A percentile compares a stretch with the other conserved stretches of the same genome.
Evolutionary conservation across 2,329 filamentous ascomycete genomes (phyloP).

Genomic region (Fusarium pilosicola): DNA sequence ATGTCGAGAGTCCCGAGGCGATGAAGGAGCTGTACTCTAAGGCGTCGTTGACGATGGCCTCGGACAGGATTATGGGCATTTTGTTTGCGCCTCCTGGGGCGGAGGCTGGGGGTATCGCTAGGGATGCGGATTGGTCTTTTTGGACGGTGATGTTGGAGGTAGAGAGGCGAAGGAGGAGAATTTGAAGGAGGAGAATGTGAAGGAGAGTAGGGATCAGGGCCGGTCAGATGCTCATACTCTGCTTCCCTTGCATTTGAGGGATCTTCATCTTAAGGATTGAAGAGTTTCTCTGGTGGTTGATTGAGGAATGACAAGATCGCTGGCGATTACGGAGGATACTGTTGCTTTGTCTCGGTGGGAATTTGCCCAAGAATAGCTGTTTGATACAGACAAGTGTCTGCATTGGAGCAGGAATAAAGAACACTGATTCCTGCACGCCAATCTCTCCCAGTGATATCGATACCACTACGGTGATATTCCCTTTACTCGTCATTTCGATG

Average conservation of each 20-base stretch:
- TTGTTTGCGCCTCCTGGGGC: constrained; percentile 9
- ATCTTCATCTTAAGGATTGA: neutral
- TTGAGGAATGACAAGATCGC: neutral
- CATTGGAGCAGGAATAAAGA: neutral
- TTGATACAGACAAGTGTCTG: neutral
- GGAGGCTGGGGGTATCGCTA: neutral
- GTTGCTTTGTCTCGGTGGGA: neutral
- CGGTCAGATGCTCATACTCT: neutral
- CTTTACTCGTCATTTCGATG: neutral
- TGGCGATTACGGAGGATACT: neutral
- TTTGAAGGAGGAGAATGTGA: neutral
- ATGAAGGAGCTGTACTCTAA: neutral
- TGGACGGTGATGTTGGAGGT: neutral
- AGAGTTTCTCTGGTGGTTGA: neutral
- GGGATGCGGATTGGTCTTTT: constrained; percentile 11
- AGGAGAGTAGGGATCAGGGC: neutral
- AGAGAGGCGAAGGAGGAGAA: neutral
- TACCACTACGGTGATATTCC: neutral
- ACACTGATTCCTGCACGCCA: neutral
- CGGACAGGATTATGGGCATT: constrained; percentile 8
- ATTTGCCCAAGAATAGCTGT: neutral
- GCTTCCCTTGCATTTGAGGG: neutral
- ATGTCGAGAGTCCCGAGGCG: neutral
- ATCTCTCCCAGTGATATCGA: no score
- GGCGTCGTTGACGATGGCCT: neutral